Conservation (phyloP, 2,329 filamentous ascomycete genomes). For the Aspergillus quadricinctus region DNA sequence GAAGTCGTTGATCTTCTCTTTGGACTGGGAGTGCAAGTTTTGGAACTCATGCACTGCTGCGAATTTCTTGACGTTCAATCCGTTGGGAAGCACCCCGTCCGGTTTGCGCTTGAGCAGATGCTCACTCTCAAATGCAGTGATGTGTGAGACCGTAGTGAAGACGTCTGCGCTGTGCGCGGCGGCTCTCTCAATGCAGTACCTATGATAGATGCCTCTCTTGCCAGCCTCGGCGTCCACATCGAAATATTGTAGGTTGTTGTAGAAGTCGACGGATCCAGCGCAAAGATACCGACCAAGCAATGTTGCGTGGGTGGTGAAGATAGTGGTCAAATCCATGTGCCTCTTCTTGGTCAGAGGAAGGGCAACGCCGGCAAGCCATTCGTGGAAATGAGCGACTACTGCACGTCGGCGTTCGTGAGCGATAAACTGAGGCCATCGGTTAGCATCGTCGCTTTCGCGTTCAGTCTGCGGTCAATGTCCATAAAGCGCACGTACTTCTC, state of each 20-base stretch:
- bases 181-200: slow-evolving; percentile 95
- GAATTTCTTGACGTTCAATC: slow-evolving; percentile 97
- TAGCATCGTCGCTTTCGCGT: slow-evolving; percentile 5
- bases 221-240: slow-evolving; percentile 95
- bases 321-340: slow-evolving; percentile 93
- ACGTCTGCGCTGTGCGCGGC: slow-evolving; percentile 90
- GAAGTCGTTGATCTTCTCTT: slow-evolving; percentile 98
- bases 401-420: slow-evolving; percentile 87
- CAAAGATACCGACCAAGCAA: slow-evolving; percentile 93
- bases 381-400: slow-evolving; percentile 97
- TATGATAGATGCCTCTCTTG: slow-evolving; percentile 96
- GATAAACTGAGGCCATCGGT: slow-evolving; percentile 64
- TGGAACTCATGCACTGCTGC: slow-evolving; percentile 98
- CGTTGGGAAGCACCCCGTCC: slow-evolving; percentile 92
- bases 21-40: slow-evolving; percentile 92
- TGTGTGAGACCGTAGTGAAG: slow-evolving; percentile 97
- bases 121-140: slow-evolving; percentile 97
- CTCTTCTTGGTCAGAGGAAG: slow-evolving; percentile 89
- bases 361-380: slow-evolving; percentile 94
- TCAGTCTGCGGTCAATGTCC: background rate
- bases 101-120: slow-evolving; percentile 96
- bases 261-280: slow-evolving; percentile 96
- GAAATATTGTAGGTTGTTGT: slow-evolving; percentile 97
- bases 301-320: slow-evolving; percentile 97
- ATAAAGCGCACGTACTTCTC: slow-evolving; percentile 65